Evolutionary conservation across 106 monocot species (phyloP).

Genomic region (Dendrobium catenatum): DNA sequence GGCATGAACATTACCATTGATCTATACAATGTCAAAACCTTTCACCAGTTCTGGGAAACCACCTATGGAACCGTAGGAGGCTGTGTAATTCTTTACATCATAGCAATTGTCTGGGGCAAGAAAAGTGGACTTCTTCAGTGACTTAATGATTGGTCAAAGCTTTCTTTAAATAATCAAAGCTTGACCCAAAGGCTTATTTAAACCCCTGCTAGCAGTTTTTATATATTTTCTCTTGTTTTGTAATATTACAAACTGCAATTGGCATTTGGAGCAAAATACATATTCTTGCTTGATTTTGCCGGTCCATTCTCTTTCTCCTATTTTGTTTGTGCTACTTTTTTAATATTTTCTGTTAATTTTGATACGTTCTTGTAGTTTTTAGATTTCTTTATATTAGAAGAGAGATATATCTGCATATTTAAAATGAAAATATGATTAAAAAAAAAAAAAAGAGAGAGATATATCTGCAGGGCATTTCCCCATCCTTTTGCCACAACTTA

Average conservation of each 20-base stretch:
- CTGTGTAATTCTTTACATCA: slow-evolving; percentile 19
- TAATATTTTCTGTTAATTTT: too few relatives aligned
- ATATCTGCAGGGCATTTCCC: too few relatives aligned
- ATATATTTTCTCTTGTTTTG: neutral
- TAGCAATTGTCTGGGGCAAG: slow-evolving; percentile 29
- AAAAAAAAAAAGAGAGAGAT: too few relatives aligned
- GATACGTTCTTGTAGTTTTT: too few relatives aligned
- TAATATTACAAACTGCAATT: neutral
- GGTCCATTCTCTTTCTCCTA: too few relatives aligned
- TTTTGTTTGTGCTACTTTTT: too few relatives aligned
- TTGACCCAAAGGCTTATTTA: neutral
- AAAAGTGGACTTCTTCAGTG: slow-evolving; percentile 24
- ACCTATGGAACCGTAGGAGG: slow-evolving; percentile 18
- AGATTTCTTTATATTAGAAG: too few relatives aligned
- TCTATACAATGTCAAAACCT: slow-evolving; percentile 11
- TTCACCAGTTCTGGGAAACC: slow-evolving; percentile 21
- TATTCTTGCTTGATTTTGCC: neutral
- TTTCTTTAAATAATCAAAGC: neutral
- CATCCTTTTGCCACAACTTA: too few relatives aligned
- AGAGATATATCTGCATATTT: too few relatives aligned
- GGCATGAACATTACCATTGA: slow-evolving; percentile 22
- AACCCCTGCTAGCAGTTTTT: neutral
- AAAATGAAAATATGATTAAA: too few relatives aligned
- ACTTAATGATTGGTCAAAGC: neutral
- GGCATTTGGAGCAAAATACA: neutral